Conservation (phyloP, 2,329 filamentous ascomycete genomes). For the Teratosphaeria nubilosa region DNA sequence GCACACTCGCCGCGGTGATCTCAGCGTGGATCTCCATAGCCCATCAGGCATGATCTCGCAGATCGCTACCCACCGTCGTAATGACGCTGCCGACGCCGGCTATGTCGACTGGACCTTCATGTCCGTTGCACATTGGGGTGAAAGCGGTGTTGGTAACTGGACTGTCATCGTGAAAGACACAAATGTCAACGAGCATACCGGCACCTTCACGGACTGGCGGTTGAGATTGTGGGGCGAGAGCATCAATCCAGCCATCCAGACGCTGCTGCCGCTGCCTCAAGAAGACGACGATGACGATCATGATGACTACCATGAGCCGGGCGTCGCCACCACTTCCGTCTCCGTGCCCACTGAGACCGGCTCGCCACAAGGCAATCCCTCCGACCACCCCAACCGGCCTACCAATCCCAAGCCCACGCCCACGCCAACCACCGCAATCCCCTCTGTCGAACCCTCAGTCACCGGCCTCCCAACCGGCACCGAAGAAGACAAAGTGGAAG, state of each 20-base stretch:
- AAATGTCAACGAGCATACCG: constrained; percentile 62
- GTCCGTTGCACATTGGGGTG: constrained; percentile 95
- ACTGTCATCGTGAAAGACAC: constrained; percentile 83
- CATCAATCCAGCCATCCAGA: constrained; percentile 64
- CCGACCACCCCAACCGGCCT: constrained; percentile 42
- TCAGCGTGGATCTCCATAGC: constrained; percentile 85
- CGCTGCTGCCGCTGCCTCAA: constrained; percentile 67
- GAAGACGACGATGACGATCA: constrained; percentile 78
- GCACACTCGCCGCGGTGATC: constrained; percentile 76
- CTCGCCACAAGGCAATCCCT: constrained; percentile 31
- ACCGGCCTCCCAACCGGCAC: constrained; percentile 23
- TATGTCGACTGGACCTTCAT: constrained; percentile 98
- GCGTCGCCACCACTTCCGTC: constrained; percentile 51
- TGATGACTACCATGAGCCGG: constrained; percentile 49
- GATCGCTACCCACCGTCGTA: constrained; percentile 62
- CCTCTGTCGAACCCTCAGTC: constrained; percentile 14
- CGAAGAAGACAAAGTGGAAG: constrained; percentile 18
- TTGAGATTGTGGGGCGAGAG: constrained; percentile 89
- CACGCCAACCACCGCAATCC: constrained; percentile 16
- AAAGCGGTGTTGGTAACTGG: constrained; percentile 80
- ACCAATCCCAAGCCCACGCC: constrained; percentile 46
- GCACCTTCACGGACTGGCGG: constrained; percentile 82
- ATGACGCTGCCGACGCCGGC: constrained; percentile 57
- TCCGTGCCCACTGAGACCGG: constrained; percentile 38
- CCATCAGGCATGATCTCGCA: constrained; percentile 74